Evolutionary conservation across 495 filamentous ascomycete species (phyloP), one percentile per base, ranked within the genome.

Genomic region (Pyrenula massariospora): DNA sequence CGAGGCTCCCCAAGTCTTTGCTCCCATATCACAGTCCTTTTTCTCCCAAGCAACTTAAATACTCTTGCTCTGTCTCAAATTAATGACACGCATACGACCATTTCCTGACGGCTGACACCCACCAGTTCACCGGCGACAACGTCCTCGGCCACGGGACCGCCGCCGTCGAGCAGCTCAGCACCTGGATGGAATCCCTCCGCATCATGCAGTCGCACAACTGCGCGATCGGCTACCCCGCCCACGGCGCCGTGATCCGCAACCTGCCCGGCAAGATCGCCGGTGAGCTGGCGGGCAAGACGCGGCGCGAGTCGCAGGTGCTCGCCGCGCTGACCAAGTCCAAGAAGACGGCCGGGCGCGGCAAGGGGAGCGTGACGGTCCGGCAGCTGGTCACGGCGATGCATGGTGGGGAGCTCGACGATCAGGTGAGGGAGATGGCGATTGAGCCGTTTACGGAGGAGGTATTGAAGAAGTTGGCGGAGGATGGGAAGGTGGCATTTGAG

Each of bases 71-170:
- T n/a, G n/a, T n/a, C n/a, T n/a, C n/a, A n/a, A n/a, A n/a, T n/a
- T n/a, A n/a, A n/a, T n/a, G n/a, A n/a, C n/a, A n/a, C n/a, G n/a
- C n/a, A n/a, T n/a, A n/a, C n/a, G n/a, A n/a, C n/a, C n/a, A n/a
- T n/a, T n/a, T n/a, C n/a, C n/a, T n/a, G n/a, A n/a, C n/a, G n/a
- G n/a, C n/a, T n/a, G n/a, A n/a, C n/a, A n/a, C n/a, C n/a, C n/a
- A n/a, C 31, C 31, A 8, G 5, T 93, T 95, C 70, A 93, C 89
- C 0, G 90, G 87, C 10, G 90, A 95, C 64, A 94, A 74, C 58
- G 55, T 76, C 5, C 70, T 78, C 2, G 74, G 73, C 0, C 73
- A 78, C 56, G 75, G 74, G n/a, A 63, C 60, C n/a, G 60, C 50
- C 48, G 68, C 60, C 15, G 64, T 71, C 0, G 72, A 76, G 56